Evolutionary conservation across 1,284 basidiomycete species (phyloP).

Genomic region (Gymnopus androsaceus): DNA sequence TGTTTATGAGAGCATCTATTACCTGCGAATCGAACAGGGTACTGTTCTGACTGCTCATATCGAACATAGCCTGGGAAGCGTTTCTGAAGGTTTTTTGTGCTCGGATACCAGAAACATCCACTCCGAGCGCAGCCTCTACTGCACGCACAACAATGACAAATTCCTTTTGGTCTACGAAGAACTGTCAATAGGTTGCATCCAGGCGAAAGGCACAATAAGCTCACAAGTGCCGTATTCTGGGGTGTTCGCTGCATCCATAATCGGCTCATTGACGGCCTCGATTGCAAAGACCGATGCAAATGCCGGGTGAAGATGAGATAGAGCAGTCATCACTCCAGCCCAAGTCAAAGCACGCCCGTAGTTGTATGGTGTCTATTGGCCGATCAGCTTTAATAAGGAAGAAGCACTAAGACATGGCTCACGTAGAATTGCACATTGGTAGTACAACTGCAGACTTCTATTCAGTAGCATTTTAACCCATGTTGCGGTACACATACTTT

Average conservation of each 20-base stretch:
- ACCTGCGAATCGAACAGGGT: not conserved
- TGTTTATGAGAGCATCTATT: slow-evolving; percentile 43
- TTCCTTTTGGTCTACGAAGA: slow-evolving; percentile 60
- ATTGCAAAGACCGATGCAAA: slow-evolving; percentile 71
- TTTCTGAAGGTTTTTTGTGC: slow-evolving; percentile 34
- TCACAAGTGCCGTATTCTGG: slow-evolving; percentile 70
- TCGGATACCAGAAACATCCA: slow-evolving; percentile 33
- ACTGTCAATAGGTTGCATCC: not conserved
- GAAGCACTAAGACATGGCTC: slow-evolving; percentile 18
- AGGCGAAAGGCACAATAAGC: slow-evolving; percentile 16
- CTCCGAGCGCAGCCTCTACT: slow-evolving; percentile 62
- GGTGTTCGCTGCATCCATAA: slow-evolving; percentile 64
- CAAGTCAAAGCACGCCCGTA: slow-evolving; percentile 75
- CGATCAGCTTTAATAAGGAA: not conserved
- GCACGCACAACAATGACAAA: slow-evolving; percentile 70
- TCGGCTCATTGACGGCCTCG: slow-evolving; percentile 76
- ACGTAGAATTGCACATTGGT: slow-evolving; percentile 74
- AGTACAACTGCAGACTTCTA: slow-evolving; percentile 52
- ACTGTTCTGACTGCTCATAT: not conserved
- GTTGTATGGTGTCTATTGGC: slow-evolving; percentile 59
- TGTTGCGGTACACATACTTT: slow-evolving; percentile 38
- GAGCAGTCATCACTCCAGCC: slow-evolving; percentile 74
- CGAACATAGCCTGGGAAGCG: slow-evolving; percentile 38
- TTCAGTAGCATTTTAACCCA: not conserved
- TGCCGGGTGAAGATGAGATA: slow-evolving; percentile 67